Evolutionary conservation across 208 protist genomes (phyloP).

Genomic region (Acanthamoeba culbertsoni): DNA sequence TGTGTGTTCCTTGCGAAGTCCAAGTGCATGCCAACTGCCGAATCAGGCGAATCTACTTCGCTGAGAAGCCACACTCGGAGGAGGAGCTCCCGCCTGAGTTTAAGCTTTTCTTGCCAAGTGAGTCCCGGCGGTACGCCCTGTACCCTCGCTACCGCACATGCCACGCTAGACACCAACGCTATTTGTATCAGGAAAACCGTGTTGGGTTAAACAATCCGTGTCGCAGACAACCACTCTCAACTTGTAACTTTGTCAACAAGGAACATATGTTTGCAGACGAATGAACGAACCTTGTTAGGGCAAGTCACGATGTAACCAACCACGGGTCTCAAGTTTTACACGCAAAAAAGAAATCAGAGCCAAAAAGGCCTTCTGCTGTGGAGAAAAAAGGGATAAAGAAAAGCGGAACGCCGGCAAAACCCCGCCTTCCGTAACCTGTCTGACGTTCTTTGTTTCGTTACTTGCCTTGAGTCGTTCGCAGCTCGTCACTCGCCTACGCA

Average conservation of each 20-base stretch:
- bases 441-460: too few species aligned
- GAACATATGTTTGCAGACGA: too few species aligned
- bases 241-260: too few species aligned
- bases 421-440: too few species aligned
- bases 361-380: too few species aligned
- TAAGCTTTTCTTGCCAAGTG: constrained; percentile 66
- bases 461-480: too few species aligned
- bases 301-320: not conserved
- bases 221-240: too few species aligned
- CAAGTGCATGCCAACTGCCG: constrained; percentile 98
- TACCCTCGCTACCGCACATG: not conserved
- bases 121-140: not conserved
- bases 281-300: not conserved
- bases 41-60: constrained; percentile 99
- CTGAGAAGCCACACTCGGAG: constrained; percentile 98
- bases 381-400: too few species aligned
- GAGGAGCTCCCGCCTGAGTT: constrained; percentile 99
- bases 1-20: not conserved
- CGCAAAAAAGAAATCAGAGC: too few species aligned
- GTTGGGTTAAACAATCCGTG: too few species aligned
- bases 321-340: not conserved
- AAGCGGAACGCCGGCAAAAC: not conserved
- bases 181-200: not conserved
- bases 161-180: too few species aligned
- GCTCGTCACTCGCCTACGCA: too few species aligned